phyloP scores from a whole-genome alignment of 345 rosid genomes.

The Euphorbia pulcherrima region DNA sequence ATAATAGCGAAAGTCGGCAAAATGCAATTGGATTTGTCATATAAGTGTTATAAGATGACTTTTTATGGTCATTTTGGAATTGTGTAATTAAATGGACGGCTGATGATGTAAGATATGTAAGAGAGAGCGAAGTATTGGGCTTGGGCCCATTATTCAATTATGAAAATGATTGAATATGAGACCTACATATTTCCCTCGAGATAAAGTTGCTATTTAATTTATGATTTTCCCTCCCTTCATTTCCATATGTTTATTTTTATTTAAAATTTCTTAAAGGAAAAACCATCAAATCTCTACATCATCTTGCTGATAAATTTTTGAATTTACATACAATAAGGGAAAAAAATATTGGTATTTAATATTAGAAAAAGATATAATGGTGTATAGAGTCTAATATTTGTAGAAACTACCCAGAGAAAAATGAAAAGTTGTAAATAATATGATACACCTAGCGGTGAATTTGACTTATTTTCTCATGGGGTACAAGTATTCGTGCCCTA shows the following conservation, averaged over 20 bases:
- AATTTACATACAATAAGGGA: no score
- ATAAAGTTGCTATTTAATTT: neutral
- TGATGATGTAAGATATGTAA: neutral
- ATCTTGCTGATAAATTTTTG: neutral
- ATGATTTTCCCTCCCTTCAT: neutral
- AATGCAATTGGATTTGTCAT: neutral
- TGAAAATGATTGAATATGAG: constrained; percentile 10
- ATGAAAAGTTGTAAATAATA: no score
- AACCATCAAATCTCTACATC: neutral
- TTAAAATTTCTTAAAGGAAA: neutral
- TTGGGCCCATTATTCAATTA: constrained; percentile 12
- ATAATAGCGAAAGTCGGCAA: constrained; percentile 18
- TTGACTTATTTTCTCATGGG: no score
- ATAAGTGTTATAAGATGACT: neutral
- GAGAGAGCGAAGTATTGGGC: neutral
- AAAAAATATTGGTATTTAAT: neutral
- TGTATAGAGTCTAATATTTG: no score
- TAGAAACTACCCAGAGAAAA: no score
- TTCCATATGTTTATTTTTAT: neutral
- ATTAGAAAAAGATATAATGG: no score
- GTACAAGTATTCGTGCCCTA: no score
- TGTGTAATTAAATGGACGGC: constrained; percentile 5
- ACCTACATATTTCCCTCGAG: neutral
- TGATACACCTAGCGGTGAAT: no score
- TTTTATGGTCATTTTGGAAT: neutral